Evolutionary conservation across 225 moss, liverwort and hornwort species (phyloP), one percentile per base, ranked within the genome.

Genomic region (Pseudoscleropodium purum): DNA sequence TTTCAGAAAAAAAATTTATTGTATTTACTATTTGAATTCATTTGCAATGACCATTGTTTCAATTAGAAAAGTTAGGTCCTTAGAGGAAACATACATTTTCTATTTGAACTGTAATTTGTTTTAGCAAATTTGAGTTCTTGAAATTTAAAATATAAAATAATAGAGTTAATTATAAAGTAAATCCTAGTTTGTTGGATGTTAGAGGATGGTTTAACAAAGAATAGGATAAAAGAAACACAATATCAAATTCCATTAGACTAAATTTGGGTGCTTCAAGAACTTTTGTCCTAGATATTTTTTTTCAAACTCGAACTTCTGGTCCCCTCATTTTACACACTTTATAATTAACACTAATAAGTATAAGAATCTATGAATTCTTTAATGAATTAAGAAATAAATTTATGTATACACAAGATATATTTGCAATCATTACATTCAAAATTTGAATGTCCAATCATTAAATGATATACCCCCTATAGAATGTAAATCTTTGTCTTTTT

Each of bases 391-490:
- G 30, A 30, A 30, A 30, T 2, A 11, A 18, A 18, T 29, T 10
- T 8, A 17, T 7, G 0, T 43, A 3, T 18, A 74, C 7, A 45
- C 11, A 10, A 7, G 1, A 74, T 45, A 45, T 45, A 4, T 47
- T 3, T 30, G 4, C 30, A 47, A 29, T 47, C 30, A 11, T 75
- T 47, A 30, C 30, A 6, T 75, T 45, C 12, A 47, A 45, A 47
- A 10, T 30, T 11, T 30, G 18, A 74, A 75, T 75, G 75, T 7
- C 3, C 0, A 0, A 0, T 17, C 7, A 29, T 45, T 20, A 11
- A 30, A 4, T 5, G 7, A 47, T 18, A 18, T 30, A 30, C 2
- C 11, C 11, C 16, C 43, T 10, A 45, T 11, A 45, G 6, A 7
- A 18, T 30, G 10, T 45, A 45, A 29, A 74, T 9, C 17, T 1